These are phyloP conservation scores for Eimeria sp. DNA, from an alignment of 169 alveolate species.

Conservation along the genomic window DNA sequence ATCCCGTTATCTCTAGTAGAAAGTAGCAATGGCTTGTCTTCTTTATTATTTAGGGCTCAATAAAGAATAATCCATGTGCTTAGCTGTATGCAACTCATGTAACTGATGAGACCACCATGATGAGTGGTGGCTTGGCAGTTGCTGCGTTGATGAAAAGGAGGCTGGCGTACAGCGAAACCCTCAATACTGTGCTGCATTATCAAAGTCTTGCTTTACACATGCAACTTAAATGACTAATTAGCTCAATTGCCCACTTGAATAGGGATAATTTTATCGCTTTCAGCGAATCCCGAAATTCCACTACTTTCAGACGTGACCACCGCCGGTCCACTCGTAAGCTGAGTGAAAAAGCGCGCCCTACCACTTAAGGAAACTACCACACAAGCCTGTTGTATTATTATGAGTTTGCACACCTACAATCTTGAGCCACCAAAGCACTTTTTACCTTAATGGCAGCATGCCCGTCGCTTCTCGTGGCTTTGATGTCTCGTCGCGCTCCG, in stretches of 20 bases:
- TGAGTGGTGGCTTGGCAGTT: not conserved
- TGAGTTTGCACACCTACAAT: not conserved
- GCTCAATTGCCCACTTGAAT: not conserved
- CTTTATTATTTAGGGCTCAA: not conserved
- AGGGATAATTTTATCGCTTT: not conserved
- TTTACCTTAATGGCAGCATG: not conserved
- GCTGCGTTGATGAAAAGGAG: too few relatives aligned
- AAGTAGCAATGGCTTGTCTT: not conserved
- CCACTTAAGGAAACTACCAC: not conserved
- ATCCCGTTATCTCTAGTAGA: not conserved
- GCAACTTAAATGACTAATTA: not conserved
- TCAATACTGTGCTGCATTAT: not conserved
- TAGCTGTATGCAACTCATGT: not conserved
- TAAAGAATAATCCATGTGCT: not conserved
- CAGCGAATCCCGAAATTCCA: not conserved
- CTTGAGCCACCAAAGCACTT: not conserved
- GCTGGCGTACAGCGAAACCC: too few relatives aligned
- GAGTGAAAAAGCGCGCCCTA: not conserved
- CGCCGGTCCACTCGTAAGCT: not conserved
- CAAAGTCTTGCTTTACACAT: not conserved
- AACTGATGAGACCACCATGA: not conserved
- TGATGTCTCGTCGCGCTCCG: not conserved
- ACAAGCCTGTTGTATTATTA: not conserved
- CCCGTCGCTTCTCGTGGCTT: not conserved
- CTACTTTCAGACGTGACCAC: not conserved